A percentile compares a stretch with the other conserved stretches of the same genome.
Evolutionary conservation across 2,329 filamentous ascomycete genomes (phyloP).

Genomic region (Nigrograna mackinnonii): DNA sequence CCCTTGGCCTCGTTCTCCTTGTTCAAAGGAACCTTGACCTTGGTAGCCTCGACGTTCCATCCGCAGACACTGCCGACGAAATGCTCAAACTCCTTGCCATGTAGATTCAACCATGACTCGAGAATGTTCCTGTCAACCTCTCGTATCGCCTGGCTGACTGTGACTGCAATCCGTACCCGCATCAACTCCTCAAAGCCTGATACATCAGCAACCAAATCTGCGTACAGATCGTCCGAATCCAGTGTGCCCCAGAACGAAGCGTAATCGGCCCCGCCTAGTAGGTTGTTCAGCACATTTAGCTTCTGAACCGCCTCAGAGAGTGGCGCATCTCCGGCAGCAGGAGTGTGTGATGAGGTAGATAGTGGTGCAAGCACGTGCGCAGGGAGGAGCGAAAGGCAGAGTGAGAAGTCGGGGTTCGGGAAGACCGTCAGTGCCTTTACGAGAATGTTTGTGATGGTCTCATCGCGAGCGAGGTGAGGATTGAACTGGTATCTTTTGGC

Average conservation of each 20-base stretch:
- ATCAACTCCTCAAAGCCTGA: conserved; percentile 93
- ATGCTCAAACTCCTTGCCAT: conserved; percentile 51
- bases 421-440: conserved; percentile 98
- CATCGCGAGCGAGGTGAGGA: conserved; percentile 94
- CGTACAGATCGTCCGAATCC: conserved; percentile 92
- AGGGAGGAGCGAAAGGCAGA: conserved; percentile 91
- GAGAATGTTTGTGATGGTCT: conserved; percentile 98
- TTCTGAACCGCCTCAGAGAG: conserved; percentile 91
- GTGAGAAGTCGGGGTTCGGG: conserved; percentile 91
- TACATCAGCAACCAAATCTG: conserved; percentile 92
- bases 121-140: conserved; percentile 63
- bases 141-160: conserved; percentile 82
- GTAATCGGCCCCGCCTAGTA: conserved; percentile 91
- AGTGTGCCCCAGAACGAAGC: conserved; percentile 89
- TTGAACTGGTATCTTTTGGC: conserved; percentile 92
- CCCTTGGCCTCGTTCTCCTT: conserved; percentile 91
- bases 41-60: conserved; percentile 74
- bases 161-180: conserved; percentile 84
- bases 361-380: conserved; percentile 73
- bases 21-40: conserved; percentile 82
- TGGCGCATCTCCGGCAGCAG: conserved; percentile 63
- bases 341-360: conserved; percentile 51
- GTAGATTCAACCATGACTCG: conserved; percentile 54
- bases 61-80: conserved; percentile 65
- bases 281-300: conserved; percentile 79